Base-by-base conservation (phyloP, 805 yeast species). In the Scheffersomyces amazonensis region DNA sequence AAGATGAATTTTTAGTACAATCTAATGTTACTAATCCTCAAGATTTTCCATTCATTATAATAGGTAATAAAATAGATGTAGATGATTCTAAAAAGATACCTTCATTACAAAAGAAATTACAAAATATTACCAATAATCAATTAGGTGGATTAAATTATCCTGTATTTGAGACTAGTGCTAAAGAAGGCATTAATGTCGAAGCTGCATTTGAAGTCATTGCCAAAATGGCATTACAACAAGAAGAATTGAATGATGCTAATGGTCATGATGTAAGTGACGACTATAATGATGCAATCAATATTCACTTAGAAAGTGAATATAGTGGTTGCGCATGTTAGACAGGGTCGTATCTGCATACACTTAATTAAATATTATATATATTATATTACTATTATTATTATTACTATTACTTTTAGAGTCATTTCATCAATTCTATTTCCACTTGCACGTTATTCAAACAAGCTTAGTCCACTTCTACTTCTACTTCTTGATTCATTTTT, bases 131-230 rank as follows among this genome's bases (percentile, higher is more conserved):
- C 41, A 62, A 57, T 42, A 65, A 66, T 47, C 74, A 69, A 46
- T 75, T 58, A 66, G 95, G 64, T 2, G 87, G 89, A 46, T 72
- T 89, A 44, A 65, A 60, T 49, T 66, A 67, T 48, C 98, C 99
- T 3, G 81, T 90, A 43, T 91, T 93, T 56, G 96, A 91, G 63
- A 91, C 99, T n/a, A 82, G 93, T 71, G 99, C 99, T 15, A 93
- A 91, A 68, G 96, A 89, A 60, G 89, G 93, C 12, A 87, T 90
- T 35, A 95, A 95, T 51, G 96, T 91, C 24, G 96, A 90, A 56
- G 81, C 85, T 53, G 98, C 98, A 2, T 91, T 91, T 56, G 97
- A 93, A 60, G 95, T 90, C 31, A 87, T 91, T 52, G 96, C 96
- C 22, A 78, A 96, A 54, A 88, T 87, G 68, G 99, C 98, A 0